Evolutionary conservation across 1,139 yeast species (phyloP).

Genomic region (Diutina pseudorugosa): DNA sequence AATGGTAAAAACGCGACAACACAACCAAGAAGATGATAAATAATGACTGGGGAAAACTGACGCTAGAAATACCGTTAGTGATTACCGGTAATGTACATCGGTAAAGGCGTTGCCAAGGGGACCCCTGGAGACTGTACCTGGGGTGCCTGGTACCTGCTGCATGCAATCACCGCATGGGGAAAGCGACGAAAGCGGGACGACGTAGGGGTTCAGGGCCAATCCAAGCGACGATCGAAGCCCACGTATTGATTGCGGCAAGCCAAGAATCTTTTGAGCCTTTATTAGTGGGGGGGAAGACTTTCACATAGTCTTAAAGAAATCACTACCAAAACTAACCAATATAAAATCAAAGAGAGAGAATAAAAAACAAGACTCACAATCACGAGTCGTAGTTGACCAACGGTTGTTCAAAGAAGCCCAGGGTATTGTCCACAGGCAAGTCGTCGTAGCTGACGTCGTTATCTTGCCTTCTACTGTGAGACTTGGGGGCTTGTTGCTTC

Average conservation of each 20-base stretch:
- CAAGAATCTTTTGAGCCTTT: too few species aligned
- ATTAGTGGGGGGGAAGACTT: background rate
- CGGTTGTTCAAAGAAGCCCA: background rate
- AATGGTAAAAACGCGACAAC: too few species aligned
- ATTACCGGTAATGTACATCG: too few species aligned
- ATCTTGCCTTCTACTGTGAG: background rate
- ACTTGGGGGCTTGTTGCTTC: conserved; percentile 9
- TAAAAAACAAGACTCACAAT: background rate
- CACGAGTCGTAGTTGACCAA: background rate
- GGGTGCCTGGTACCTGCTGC: background rate
- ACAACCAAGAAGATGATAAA: too few species aligned
- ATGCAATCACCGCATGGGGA: background rate
- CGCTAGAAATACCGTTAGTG: too few species aligned
- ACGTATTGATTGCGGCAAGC: too few species aligned
- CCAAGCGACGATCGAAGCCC: background rate
- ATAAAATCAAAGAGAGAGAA: background rate
- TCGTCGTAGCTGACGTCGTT: background rate
- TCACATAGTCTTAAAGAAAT: background rate
- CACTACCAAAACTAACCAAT: background rate
- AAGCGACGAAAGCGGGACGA: background rate
- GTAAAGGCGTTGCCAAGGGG: background rate
- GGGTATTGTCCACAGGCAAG: background rate
- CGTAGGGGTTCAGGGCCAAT: background rate
- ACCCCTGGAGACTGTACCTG: background rate
- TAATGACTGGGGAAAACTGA: too few species aligned